Base-by-base conservation (phyloP, 2,329 filamentous ascomycete genomes). In the Dactylonectria macrodidyma region DNA sequence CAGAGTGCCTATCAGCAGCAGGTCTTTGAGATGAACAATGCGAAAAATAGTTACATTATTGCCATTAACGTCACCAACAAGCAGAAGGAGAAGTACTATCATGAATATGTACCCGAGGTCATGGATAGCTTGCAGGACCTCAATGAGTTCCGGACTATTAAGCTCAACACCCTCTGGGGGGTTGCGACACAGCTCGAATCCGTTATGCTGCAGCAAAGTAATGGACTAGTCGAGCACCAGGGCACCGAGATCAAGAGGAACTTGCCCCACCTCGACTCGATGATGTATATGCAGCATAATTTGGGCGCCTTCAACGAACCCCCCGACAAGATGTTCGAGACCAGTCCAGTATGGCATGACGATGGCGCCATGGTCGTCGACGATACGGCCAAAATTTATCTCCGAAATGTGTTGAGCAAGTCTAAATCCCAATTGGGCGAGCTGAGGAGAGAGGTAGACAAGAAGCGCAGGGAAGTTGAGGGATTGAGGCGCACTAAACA, bases 221-320 rank as follows among this genome's bases (percentile, higher is more conserved):
- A 89, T 4, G 89, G 90, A 46, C 88, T 94, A 68, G 85, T 97
- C 73, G 87, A 92, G 34, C 91, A 92, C 72, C 87, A 98, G 11
- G 85, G 90, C 5, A 87, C 89, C 65, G 95, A 98, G 78, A 96
- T 99, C 57, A 89, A 92, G 12, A 90, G 95, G 65, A 99, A 99
- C 78, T 88, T 93, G 69, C 96, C 96, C 10, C 88, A 92, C 52
- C 88, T 99, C 47, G 97, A 99, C 81, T 97, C 95, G 22, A 94
- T 97, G 87, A 99, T 99, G 96, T 99, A 98, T 81, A 91, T 97
- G 65, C 91, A 93, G 69, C 96, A 99, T 84, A 99, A 99, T 77
- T 90, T 93, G 74, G 89, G 89, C 26, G 84, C 88, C 59, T 97
- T 93, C 87, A 91, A 94, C 76, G 95, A 98, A 77, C 96, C 96